Base-by-base conservation (phyloP, 768 basidiomycete genomes). In the Boletus subcaerulescens region DNA sequence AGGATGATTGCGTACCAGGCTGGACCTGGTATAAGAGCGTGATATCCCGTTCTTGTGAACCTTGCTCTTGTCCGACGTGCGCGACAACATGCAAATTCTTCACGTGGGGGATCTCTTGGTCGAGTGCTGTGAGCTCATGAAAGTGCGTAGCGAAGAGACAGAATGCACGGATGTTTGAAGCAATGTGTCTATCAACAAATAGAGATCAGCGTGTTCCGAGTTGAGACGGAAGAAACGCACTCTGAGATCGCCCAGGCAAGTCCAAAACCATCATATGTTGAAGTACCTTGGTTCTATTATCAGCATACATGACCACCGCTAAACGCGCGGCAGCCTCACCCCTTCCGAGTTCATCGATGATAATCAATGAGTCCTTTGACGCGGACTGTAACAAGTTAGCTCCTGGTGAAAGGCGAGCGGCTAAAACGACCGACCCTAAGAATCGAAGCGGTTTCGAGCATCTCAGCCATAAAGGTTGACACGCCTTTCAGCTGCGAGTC, bases 391-490 rank as follows among this genome's bases (percentile, higher is more conserved):
- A 24, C 38, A 32, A 18, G 13, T 61, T 20, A 66, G 8, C 13
- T 3, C 20, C 33, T 2, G 2, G 22, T 8, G 7, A 40, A 13
- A 52, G 8, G 17, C 1, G 12, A 45, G 24, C 7, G 58, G 13
- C 57, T 33, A 18, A 44, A 50, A n/a, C 40, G 32, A 64, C 84
- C 29, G 36, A 92, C 93, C 63, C 88, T 81, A 41, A 99, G 80
- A 63, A 98, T 98, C 0, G 91, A 92, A 0, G 97, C 95, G 0
- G 95, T 98, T 71, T 99, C 97, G 29, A 99, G 80, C 97, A 98
- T 98, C 72, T 99, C 97, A 2, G 94, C 95, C 96, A 98, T 98
- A 70, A 99, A 99, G 0, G 96, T 99, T 24, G 93, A 96, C 0
- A 99, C 93, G 12, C 97, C 97, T 71, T 97, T 98, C 43, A 98